Evolutionary conservation across 148 eudicot genomes (phyloP), one percentile per base, ranked within the genome.

Genomic region (Polygonum aviculare): DNA sequence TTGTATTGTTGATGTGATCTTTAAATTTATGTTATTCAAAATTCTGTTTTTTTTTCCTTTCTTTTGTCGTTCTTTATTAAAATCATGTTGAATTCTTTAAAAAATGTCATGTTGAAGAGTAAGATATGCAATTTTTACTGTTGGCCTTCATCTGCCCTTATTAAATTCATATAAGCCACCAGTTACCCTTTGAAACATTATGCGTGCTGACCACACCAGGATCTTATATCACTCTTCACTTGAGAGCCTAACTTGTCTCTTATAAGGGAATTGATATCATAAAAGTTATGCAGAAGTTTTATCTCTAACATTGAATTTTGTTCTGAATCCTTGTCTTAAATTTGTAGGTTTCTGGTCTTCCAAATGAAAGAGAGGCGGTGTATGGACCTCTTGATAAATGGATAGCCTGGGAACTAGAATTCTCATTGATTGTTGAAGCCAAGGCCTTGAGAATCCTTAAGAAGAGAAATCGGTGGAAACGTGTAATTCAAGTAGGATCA

Each of bases 381-480:
- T 90, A 92, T 80, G 80, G 87, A 79, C 91, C 94, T 49, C 83
- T 94, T 45, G 97, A 94, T 74, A 83, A 92, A 80, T 94, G 98
- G 98, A 76, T 78, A 47, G 97, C 94, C 78, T 92, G 97, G 96
- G 98, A 95, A 84, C 54, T 87, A 50, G 97, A 94, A 74, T 94
- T 94, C 82, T 94, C 98, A 19, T 73, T 94, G 80, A 81, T 94
- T 78, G 95, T 95, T 49, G 97, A 90, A n/a, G 88, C 97, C 15
- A 95, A 95, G 86, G 97, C 93, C 81, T 74, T 92, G 75, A 85
- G 77, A 79, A 90, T 95, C 81, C 82, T 92, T 65, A 90, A 81
- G 86, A 83, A 80, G 52, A 84, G 88, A 80, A 88, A 67, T 69
- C 93, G 85, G 73, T 95, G 98, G 98, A 79, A 74, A 72, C 87